A percentile compares a stretch with the other conserved stretches of the same genome.
Evolutionary conservation across 208 protist genomes (phyloP).

Genomic region (Leishmania tarentolae): DNA sequence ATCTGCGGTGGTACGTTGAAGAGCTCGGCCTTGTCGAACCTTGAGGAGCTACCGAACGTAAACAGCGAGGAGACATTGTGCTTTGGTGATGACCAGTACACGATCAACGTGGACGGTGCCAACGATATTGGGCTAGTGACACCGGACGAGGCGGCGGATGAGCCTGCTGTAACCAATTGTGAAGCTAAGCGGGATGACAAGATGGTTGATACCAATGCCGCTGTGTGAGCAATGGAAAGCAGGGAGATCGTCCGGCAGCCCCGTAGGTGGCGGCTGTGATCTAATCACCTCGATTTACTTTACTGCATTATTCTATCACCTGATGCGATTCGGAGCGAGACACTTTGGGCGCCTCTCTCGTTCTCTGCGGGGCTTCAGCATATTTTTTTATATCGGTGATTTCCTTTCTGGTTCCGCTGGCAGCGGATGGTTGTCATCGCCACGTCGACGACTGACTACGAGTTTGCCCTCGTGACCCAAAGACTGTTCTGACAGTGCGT

Average conservation of each 20-base stretch:
- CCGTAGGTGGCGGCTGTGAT: neutral
- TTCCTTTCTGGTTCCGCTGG: neutral
- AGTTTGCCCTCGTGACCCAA: neutral
- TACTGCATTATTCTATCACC: neutral
- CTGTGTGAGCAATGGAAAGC: neutral
- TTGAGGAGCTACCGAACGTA: constrained; percentile 20
- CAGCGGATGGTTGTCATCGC: neutral
- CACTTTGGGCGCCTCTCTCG: neutral
- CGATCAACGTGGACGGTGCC: neutral
- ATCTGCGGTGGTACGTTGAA: constrained; percentile 38
- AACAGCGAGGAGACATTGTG: neutral
- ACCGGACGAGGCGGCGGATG: neutral
- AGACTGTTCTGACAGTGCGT: neutral
- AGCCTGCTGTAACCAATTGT: neutral
- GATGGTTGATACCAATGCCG: neutral
- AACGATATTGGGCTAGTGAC: neutral
- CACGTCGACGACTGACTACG: neutral
- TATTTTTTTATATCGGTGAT: neutral
- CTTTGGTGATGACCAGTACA: neutral
- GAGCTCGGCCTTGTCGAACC: neutral
- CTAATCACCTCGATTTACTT: neutral
- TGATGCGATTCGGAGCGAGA: neutral
- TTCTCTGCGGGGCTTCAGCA: neutral
- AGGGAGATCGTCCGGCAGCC: neutral
- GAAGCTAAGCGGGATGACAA: neutral